phyloP scores from a whole-genome alignment of 2,329 filamentous ascomycete species.

The Thelonectria rubi region DNA sequence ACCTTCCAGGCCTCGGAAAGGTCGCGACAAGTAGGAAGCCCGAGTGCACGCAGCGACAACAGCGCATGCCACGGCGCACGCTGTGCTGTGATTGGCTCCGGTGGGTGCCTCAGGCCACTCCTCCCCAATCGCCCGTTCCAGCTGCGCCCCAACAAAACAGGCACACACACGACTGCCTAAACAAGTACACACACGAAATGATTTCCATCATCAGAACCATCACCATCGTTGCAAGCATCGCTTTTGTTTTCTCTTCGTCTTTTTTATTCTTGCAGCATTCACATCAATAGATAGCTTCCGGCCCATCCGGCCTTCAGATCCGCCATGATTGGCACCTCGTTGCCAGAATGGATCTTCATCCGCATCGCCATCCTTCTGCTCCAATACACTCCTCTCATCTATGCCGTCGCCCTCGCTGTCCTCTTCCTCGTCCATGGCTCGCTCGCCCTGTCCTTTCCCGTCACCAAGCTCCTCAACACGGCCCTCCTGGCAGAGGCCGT shows the following conservation, averaged over 20 bases:
- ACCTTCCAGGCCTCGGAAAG: too few species aligned
- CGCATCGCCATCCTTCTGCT: constrained; percentile 55
- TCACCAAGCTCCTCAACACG: constrained; percentile 35
- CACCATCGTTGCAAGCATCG: not conserved
- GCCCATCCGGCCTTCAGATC: constrained; percentile 3
- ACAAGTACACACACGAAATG: too few species aligned
- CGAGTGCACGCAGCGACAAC: too few species aligned
- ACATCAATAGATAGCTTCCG: constrained; percentile 2
- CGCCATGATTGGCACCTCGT: constrained; percentile 51
- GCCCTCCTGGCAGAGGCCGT: constrained; percentile 52
- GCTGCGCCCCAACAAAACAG: too few species aligned
- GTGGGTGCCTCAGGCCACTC: too few species aligned
- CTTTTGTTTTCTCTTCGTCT: not conserved
- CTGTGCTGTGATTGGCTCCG: too few species aligned
- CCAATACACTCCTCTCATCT: constrained; percentile 55
- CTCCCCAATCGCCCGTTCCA: too few species aligned
- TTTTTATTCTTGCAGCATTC: not conserved
- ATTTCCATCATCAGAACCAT: too few species aligned
- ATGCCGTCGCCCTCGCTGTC: constrained; percentile 44
- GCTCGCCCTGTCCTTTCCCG: constrained; percentile 20
- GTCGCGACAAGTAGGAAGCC: too few species aligned
- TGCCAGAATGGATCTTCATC: constrained; percentile 55
- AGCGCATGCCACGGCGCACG: too few species aligned
- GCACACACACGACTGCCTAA: too few species aligned
- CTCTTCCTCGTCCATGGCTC: constrained; percentile 35